A percentile compares a stretch with the other conserved stretches of the same genome.
These are phyloP conservation scores for Fusarium verticillioides DNA, from an alignment of 2,329 filamentous ascomycete species.

Conservation along the genomic window DNA sequence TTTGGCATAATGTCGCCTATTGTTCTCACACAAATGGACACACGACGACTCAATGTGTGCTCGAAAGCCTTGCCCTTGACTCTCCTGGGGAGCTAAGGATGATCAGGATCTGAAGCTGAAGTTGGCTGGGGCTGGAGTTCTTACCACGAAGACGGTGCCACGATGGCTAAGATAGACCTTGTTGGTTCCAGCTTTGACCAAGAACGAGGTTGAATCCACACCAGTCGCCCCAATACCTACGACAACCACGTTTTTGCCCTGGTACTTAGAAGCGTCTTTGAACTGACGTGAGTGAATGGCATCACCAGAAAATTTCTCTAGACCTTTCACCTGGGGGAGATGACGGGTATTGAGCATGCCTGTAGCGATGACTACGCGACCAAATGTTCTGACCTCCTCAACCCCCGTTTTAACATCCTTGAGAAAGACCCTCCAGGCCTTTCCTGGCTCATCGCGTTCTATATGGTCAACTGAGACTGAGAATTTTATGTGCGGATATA, in stretches of 20 bases:
- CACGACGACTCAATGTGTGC: slow-evolving; percentile 47
- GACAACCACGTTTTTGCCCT: slow-evolving; percentile 57
- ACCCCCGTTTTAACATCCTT: slow-evolving; percentile 38
- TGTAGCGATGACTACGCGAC: slow-evolving; percentile 52
- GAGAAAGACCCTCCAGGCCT: slow-evolving; percentile 46
- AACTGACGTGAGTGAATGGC: slow-evolving; percentile 55
- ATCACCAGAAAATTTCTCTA: slow-evolving; percentile 53
- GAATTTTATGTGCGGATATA: slow-evolving; percentile 44
- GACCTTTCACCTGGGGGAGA: slow-evolving; percentile 50
- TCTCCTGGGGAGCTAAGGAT: slow-evolving; percentile 37
- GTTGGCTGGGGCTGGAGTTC: not conserved
- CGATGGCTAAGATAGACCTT: slow-evolving; percentile 59
- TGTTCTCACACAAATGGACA: slow-evolving; percentile 34
- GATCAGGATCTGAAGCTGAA: slow-evolving; percentile 4
- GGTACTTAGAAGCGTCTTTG: slow-evolving; percentile 48
- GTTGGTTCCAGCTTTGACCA: slow-evolving; percentile 45
- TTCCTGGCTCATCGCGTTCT: slow-evolving; percentile 40
- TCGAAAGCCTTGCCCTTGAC: slow-evolving; percentile 51
- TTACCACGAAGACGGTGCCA: slow-evolving; percentile 43
- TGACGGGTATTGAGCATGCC: slow-evolving; percentile 49
- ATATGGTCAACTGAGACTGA: slow-evolving; percentile 43
- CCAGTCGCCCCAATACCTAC: slow-evolving; percentile 57
- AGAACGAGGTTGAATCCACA: slow-evolving; percentile 46
- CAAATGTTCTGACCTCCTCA: slow-evolving; percentile 43
- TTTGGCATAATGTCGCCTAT: slow-evolving; percentile 25